A percentile compares a stretch with the other conserved stretches of the same genome.
Evolutionary conservation across 495 filamentous ascomycete genomes (phyloP).

Genomic region (Glarea lozoyensis): DNA sequence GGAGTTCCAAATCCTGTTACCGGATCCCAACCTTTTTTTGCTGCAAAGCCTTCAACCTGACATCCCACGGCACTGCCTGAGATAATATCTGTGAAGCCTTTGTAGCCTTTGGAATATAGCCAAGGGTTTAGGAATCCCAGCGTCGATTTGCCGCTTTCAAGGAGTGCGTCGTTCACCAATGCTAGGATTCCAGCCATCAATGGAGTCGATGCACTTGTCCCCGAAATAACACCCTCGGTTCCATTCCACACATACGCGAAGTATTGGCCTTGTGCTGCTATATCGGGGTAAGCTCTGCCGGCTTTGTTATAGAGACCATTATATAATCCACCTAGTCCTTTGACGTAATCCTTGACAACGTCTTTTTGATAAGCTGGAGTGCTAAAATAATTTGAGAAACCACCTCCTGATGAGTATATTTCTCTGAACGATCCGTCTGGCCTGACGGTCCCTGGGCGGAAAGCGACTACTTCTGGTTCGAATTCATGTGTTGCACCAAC

Average conservation of each 20-base stretch:
- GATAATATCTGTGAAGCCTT: constrained; percentile 50
- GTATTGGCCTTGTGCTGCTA: constrained; percentile 51
- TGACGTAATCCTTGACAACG: constrained; percentile 48
- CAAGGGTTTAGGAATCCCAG: constrained; percentile 55
- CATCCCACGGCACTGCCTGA: constrained; percentile 40
- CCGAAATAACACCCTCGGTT: constrained; percentile 35
- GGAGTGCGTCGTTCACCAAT: constrained; percentile 52
- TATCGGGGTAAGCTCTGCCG: constrained; percentile 67
- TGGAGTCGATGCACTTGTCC: constrained; percentile 26
- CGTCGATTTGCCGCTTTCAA: constrained; percentile 44
- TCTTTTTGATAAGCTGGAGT: constrained; percentile 55
- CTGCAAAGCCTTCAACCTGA: constrained; percentile 41
- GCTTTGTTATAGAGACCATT: constrained; percentile 27
- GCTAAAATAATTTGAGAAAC: constrained; percentile 60
- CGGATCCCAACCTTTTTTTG: constrained; percentile 52
- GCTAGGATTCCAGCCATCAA: constrained; percentile 38
- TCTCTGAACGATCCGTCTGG: too few relatives aligned
- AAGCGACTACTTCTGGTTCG: constrained; percentile 47
- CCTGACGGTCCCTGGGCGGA: constrained; percentile 43
- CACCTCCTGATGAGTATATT: too few relatives aligned
- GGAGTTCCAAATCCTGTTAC: constrained; percentile 55
- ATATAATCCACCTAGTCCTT: constrained; percentile 9
- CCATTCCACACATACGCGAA: constrained; percentile 28
- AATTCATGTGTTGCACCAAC: constrained; percentile 62
- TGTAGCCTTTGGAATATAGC: constrained; percentile 46